A percentile compares a stretch with the other conserved stretches of the same genome.
Evolutionary conservation across 2,329 filamentous ascomycete species (phyloP).

Genomic region (Sclerotiophoma versabilis): DNA sequence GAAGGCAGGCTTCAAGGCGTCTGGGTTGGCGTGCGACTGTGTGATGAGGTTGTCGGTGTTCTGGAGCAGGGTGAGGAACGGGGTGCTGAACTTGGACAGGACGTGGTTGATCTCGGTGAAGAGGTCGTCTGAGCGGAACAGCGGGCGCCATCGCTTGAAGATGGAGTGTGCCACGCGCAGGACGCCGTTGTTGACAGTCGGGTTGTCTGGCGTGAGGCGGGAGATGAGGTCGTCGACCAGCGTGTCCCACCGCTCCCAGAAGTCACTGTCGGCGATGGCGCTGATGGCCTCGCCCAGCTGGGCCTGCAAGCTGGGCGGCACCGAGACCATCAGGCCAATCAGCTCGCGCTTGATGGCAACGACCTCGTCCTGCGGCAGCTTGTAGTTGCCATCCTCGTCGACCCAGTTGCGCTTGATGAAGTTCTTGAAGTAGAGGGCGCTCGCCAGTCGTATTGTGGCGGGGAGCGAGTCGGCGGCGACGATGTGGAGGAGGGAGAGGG

Average conservation of each 20-base stretch:
- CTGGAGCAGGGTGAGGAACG: constrained; percentile 82
- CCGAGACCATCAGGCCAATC: constrained; percentile 94
- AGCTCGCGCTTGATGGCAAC: constrained; percentile 91
- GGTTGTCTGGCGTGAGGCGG: constrained; percentile 81
- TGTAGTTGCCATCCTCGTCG: constrained; percentile 93
- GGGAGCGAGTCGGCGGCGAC: constrained; percentile 78
- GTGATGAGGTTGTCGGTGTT: constrained; percentile 74
- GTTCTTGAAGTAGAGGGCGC: constrained; percentile 97
- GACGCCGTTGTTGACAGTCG: constrained; percentile 88
- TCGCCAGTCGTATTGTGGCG: constrained; percentile 81
- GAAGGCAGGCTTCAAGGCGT: constrained; percentile 77
- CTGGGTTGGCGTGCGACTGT: constrained; percentile 77
- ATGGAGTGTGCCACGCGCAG: constrained; percentile 98
- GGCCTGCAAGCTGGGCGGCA: constrained; percentile 84
- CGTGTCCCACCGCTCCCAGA: constrained; percentile 96
- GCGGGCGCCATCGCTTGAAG: constrained; percentile 92
- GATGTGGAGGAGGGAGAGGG: constrained; percentile 84
- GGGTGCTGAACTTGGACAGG: constrained; percentile 79
- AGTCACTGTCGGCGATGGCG: constrained; percentile 96
- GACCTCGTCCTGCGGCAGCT: constrained; percentile 83
- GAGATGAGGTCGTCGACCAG: constrained; percentile 91
- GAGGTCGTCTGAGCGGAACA: constrained; percentile 91
- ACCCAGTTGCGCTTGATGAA: constrained; percentile 95
- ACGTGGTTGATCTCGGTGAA: constrained; percentile 98
- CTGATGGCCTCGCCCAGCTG: constrained; percentile 97